Evolutionary conservation across 345 rosid species (phyloP), one percentile per base, ranked within the genome.

Genomic region (Chamaenerion angustifolium): DNA sequence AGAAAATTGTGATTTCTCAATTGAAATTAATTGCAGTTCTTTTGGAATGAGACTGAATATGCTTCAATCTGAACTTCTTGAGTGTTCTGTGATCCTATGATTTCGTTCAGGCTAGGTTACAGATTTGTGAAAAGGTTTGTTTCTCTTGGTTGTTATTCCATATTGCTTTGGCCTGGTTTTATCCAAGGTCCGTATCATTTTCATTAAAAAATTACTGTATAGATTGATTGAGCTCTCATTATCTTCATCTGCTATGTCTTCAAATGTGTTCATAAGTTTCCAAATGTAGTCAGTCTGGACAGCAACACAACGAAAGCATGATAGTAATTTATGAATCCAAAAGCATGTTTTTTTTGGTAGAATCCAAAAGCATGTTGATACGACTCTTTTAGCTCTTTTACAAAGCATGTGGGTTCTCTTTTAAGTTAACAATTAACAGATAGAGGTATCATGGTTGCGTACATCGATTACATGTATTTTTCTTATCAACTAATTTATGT

Each of bases 401-500:
- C 52, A 92, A 84, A 69, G 96, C 95, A 40, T 87, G 98, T n/a
- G 98, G 96, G 98, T 54, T 84, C 93, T 58, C 98, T 92, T 51
- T 74, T 92, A 56, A 96, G 98, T 56, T 84, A 80, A 56, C 96
- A 92, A 46, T 73, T 92, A 61, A 75, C 96, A 52, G 98, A 92
- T 46, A 80, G 95, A 70, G 96, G 73, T 64, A 77, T 84, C 47
- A 80, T 87, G 23, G 98, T 92, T 16, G 98, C 98, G 25, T 92
- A 96, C 72, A 84, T 84, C 68, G 98, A 87, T 62, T 92, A 92
- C 85, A 80, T 96, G 98, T 87, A 2, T 7, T 23, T 23, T 31
- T 31, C 37, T 31, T 31, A 31, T 31, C 37, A 31, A 7, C 10
- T 3, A 31, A 31, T 31, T 8, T 21, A 2, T 21, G 3, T 31